A percentile compares a stretch with the other conserved stretches of the same genome.
These are phyloP conservation scores for Phaeotremella fagi DNA, from an alignment of 768 basidiomycete species.

Conservation along the genomic window DNA sequence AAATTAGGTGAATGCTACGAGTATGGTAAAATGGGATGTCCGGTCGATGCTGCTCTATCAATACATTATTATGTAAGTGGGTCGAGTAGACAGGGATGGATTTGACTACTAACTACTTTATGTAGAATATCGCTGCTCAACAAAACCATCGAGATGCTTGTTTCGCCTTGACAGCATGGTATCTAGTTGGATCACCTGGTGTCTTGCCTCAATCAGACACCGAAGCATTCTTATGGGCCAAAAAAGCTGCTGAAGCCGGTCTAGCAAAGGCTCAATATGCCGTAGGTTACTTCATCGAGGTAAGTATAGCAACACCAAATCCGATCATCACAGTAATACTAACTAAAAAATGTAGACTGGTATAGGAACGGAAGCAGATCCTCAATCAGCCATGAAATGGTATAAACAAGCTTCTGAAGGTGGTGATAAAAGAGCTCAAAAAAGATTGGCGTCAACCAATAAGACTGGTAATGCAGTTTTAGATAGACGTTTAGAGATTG, in stretches of 20 bases:
- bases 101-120: constrained; percentile 9
- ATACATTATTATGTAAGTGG: constrained; percentile 92
- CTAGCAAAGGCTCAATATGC: constrained; percentile 96
- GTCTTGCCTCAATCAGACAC: constrained; percentile 98
- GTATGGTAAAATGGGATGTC: constrained; percentile 98
- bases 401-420: constrained; percentile 86
- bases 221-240: constrained; percentile 96
- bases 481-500: constrained; percentile 41
- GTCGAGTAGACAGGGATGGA: neutral
- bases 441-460: constrained; percentile 65
- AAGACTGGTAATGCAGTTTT: constrained; percentile 44
- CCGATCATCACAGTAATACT: neutral
- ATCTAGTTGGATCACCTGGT: constrained; percentile 94
- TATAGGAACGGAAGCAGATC: constrained; percentile 44
- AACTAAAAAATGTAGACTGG: constrained; percentile 59
- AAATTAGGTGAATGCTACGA: constrained; percentile 97
- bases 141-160: constrained; percentile 95
- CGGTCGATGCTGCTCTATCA: constrained; percentile 90
- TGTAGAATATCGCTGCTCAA: constrained; percentile 92
- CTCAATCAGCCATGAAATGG: constrained; percentile 58
- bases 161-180: constrained; percentile 98
- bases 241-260: constrained; percentile 86
- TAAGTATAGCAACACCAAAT: constrained; percentile 28
- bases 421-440: constrained; percentile 87
- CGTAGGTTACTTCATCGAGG: constrained; percentile 91